Percentiles rank a stretch among this genome's conserved stretches.
Evolutionary conservation across 2,329 filamentous ascomycete genomes (phyloP).

Genomic region (Sarocladium strictum): DNA sequence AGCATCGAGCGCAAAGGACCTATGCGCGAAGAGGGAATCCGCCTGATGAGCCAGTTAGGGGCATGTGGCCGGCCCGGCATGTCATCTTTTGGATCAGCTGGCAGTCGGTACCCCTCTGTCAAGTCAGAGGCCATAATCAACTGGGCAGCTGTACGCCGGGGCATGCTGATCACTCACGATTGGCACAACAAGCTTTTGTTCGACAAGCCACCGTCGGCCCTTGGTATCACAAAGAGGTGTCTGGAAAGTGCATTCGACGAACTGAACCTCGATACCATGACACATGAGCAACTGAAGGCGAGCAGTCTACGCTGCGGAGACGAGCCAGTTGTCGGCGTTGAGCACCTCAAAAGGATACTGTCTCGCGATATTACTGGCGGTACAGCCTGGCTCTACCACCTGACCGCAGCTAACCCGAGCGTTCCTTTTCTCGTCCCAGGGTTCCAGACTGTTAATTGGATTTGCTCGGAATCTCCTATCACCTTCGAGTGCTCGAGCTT

Average conservation of each 20-base stretch:
- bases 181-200: neutral
- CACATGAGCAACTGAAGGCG: no score
- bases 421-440: neutral
- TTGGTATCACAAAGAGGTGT: neutral
- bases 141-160: neutral
- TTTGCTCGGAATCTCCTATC: neutral
- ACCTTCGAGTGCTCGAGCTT: neutral
- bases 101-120: neutral
- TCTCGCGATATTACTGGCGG: neutral
- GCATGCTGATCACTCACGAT: neutral
- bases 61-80: no score
- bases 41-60: no score
- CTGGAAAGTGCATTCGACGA: no score
- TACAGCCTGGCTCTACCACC: neutral
- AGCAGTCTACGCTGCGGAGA: neutral
- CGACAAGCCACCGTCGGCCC: neutral
- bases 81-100: no score
- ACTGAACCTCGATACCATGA: no score
- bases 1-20: no score
- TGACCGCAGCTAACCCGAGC: neutral
- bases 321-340: neutral
- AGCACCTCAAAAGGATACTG: neutral
- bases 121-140: neutral
- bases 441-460: neutral
- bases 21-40: no score